These are phyloP conservation scores for Puccinia novopanici DNA, from an alignment of 1,284 basidiomycete species.

Conservation along the genomic window DNA sequence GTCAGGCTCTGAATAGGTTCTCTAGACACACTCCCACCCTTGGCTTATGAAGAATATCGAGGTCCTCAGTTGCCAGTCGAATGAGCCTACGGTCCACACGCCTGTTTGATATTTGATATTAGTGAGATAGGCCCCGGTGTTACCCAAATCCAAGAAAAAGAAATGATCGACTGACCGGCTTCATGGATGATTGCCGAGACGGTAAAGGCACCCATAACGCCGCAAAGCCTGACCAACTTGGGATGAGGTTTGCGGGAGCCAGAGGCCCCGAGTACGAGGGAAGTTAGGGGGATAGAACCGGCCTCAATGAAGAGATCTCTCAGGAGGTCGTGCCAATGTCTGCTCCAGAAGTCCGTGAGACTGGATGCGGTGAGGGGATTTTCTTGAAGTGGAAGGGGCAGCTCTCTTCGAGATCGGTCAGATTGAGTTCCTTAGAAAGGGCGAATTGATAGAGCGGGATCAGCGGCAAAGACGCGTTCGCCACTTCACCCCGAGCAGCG, in stretches of 20 bases:
- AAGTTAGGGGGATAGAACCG: constrained; percentile 15
- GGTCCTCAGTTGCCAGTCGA: constrained; percentile 22
- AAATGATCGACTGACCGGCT: constrained; percentile 2
- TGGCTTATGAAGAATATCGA: constrained; percentile 53
- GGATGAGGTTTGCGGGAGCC: not conserved
- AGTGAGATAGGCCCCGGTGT: not conserved
- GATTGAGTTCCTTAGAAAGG: not conserved
- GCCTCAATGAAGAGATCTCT: constrained; percentile 28
- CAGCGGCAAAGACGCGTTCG: too few species aligned
- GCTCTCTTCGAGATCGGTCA: not conserved
- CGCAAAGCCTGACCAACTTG: not conserved
- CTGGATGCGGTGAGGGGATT: not conserved
- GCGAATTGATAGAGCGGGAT: not conserved
- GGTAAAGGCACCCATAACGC: constrained; percentile 12
- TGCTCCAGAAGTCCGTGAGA: constrained; percentile 29
- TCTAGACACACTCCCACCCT: constrained; percentile 53
- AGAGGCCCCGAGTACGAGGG: not conserved
- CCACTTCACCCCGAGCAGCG: not conserved
- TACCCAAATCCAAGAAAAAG: too few species aligned
- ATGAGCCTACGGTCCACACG: not conserved
- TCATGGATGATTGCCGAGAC: constrained; percentile 29
- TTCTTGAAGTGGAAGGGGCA: not conserved
- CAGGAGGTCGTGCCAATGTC: constrained; percentile 26
- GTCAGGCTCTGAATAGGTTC: constrained; percentile 46
- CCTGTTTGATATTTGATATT: not conserved